These are phyloP conservation scores for Fusarium xylarioides DNA, from an alignment of 2,329 filamentous ascomycete genomes.

Conservation along the genomic window DNA sequence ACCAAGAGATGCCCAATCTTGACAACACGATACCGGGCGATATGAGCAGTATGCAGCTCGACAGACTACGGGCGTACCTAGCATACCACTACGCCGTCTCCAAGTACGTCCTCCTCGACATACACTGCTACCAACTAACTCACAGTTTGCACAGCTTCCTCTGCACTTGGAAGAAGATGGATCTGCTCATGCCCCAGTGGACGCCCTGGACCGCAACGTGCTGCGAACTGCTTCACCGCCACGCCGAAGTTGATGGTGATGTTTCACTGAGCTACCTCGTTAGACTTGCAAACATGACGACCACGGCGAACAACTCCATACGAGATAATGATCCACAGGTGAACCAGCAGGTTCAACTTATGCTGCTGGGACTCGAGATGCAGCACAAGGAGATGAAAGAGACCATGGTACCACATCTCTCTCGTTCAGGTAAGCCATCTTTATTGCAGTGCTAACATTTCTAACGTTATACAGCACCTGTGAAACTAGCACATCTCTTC, in stretches of 20 bases:
- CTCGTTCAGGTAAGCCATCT: conserved; percentile 30
- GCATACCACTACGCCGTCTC: conserved; percentile 55
- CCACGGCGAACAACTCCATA: conserved; percentile 49
- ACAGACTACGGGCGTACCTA: conserved; percentile 57
- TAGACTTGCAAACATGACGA: conserved; percentile 52
- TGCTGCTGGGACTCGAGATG: conserved; percentile 58
- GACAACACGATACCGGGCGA: not conserved
- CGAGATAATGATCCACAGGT: conserved; percentile 41
- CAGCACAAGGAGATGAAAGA: conserved; percentile 55
- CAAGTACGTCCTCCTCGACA: conserved; percentile 45
- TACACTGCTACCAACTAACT: not conserved
- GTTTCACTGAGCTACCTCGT: conserved; percentile 55
- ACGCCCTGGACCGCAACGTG: conserved; percentile 56
- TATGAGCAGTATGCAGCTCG: conserved; percentile 45
- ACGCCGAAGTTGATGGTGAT: conserved; percentile 52
- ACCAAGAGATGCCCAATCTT: conserved; percentile 47
- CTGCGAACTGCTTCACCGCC: conserved; percentile 54
- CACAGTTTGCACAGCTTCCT: conserved; percentile 47
- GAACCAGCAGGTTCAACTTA: conserved; percentile 54
- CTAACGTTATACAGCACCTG: conserved; percentile 37
- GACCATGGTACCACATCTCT: conserved; percentile 48
- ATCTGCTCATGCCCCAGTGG: conserved; percentile 46
- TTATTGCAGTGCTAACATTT: conserved; percentile 3
- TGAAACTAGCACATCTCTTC: conserved; percentile 48
- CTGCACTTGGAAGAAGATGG: conserved; percentile 50